Evolutionary conservation across 192 early-diverging fungal species (phyloP).

Genomic region (Podila epicladia): DNA sequence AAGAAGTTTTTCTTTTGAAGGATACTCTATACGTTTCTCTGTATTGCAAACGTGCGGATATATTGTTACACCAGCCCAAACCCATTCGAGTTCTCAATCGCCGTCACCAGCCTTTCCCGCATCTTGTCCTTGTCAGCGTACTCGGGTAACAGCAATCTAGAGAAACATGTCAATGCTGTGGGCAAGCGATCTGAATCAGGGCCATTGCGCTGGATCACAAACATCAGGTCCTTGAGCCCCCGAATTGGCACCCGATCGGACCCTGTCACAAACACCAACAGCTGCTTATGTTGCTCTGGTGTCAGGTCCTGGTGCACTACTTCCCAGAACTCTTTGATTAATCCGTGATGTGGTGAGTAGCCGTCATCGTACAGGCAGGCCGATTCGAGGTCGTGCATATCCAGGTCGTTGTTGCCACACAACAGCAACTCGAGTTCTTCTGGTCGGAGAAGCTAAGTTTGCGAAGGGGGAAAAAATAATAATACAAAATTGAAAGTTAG

Average conservation of each 20-base stretch:
- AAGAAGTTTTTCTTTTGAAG: neutral
- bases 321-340: slow-evolving; percentile 87
- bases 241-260: slow-evolving; percentile 88
- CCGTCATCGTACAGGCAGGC: slow-evolving; percentile 88
- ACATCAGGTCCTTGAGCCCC: slow-evolving; percentile 81
- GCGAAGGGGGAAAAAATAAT: neutral
- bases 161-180: slow-evolving; percentile 93
- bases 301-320: slow-evolving; percentile 72
- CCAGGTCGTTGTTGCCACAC: slow-evolving; percentile 72
- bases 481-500: neutral
- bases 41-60: too few species aligned
- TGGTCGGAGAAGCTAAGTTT: slow-evolving; percentile 50
- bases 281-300: slow-evolving; percentile 70
- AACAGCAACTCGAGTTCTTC: slow-evolving; percentile 81
- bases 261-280: slow-evolving; percentile 93
- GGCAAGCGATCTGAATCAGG: slow-evolving; percentile 89
- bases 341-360: slow-evolving; percentile 69
- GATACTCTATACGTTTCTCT: too few species aligned
- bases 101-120: slow-evolving; percentile 77
- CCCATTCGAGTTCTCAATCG: slow-evolving; percentile 92
- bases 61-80: slow-evolving; percentile 86
- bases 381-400: slow-evolving; percentile 76
- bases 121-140: slow-evolving; percentile 79
- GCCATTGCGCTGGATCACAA: slow-evolving; percentile 97
- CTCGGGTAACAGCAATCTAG: slow-evolving; percentile 87